These are phyloP conservation scores for Lentinula sp. DNA, from an alignment of 768 basidiomycete species.

Conservation along the genomic window DNA sequence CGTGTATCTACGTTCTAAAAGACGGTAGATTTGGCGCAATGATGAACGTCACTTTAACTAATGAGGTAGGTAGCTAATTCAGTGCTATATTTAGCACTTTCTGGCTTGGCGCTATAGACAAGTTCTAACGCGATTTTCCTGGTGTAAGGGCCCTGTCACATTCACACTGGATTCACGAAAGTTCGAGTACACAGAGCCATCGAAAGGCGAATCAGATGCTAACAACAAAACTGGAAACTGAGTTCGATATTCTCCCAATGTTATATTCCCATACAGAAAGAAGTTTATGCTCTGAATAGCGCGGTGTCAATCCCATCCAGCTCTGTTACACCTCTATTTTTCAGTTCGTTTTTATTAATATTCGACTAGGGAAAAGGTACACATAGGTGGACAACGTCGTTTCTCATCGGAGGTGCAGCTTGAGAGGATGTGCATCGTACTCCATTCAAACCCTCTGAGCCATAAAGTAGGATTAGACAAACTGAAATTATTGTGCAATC, in stretches of 20 bases:
- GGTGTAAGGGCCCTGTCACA: slow-evolving; percentile 70
- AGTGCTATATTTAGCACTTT: neutral
- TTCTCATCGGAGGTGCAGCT: neutral
- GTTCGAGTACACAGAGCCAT: slow-evolving; percentile 52
- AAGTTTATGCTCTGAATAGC: neutral
- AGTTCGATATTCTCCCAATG: neutral
- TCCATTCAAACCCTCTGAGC: neutral
- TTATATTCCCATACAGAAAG: neutral
- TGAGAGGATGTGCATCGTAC: neutral
- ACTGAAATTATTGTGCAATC: neutral
- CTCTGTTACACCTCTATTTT: neutral
- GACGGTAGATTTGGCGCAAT: slow-evolving; percentile 95
- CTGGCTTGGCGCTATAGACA: neutral
- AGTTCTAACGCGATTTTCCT: neutral
- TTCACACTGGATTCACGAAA: slow-evolving; percentile 81
- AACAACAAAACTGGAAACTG: neutral
- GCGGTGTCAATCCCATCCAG: neutral
- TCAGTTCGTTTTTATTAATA: neutral
- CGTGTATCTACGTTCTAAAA: slow-evolving; percentile 20
- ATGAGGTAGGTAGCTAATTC: slow-evolving; percentile 56
- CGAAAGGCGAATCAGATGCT: neutral
- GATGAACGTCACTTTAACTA: slow-evolving; percentile 87
- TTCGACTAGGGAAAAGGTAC: neutral
- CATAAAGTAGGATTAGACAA: neutral
- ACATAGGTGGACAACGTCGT: neutral